Conservation (phyloP, 495 filamentous ascomycete genomes). For the Xylaria curta region DNA sequence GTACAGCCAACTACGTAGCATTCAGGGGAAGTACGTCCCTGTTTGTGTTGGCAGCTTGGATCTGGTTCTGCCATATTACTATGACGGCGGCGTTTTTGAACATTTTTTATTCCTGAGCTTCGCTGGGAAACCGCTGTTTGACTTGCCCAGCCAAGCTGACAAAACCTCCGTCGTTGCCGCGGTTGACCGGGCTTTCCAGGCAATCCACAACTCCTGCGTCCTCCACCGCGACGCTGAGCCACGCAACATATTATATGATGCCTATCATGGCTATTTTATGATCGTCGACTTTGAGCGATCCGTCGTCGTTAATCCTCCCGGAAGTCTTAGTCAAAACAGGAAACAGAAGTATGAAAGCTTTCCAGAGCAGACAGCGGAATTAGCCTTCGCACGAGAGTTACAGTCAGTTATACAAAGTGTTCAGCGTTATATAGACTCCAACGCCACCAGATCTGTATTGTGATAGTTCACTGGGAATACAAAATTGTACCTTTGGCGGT, state of each 20-base stretch:
- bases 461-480: no score
- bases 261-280: conserved; percentile 26
- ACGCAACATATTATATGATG: conserved; percentile 37
- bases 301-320: conserved; percentile 18
- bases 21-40: conserved; percentile 48
- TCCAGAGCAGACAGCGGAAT: not conserved
- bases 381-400: conserved; percentile 5
- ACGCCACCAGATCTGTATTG: no score
- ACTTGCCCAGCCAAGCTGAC: not conserved
- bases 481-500: no score
- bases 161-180: conserved; percentile 14
- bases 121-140: conserved; percentile 34
- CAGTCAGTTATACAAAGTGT: conserved; percentile 17
- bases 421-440: not conserved
- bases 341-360: conserved; percentile 17
- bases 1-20: conserved; percentile 40
- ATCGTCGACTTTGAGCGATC: conserved; percentile 40
- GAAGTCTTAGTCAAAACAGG: conserved; percentile 27
- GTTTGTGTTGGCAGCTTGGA: conserved; percentile 46
- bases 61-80: conserved; percentile 39
- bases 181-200: conserved; percentile 22
- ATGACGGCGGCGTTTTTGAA: conserved; percentile 34
- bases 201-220: conserved; percentile 32
- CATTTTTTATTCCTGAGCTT: conserved; percentile 47
- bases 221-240: conserved; percentile 36